These are phyloP conservation scores for Barnettozyma populi DNA, from an alignment of 805 yeast genomes.

Conservation along the genomic window DNA sequence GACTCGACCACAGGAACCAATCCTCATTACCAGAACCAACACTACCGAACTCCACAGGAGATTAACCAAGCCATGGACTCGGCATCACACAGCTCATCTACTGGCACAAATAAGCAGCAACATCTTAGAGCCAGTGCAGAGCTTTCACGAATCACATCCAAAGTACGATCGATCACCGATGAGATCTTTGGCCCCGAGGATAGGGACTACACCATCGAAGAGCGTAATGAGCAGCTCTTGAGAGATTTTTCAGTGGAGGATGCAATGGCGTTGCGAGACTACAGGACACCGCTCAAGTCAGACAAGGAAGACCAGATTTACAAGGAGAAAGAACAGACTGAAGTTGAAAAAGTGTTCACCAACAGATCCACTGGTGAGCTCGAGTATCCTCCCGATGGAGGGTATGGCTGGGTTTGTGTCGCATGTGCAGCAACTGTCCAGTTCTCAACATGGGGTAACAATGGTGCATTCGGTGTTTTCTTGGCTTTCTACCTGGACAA, in stretches of 20 bases:
- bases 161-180: background rate
- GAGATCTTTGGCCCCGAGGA: conserved; percentile 1
- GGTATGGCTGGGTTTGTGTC: conserved; percentile 63
- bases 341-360: conserved; percentile 29
- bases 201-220: conserved; percentile 3
- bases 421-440: conserved; percentile 45
- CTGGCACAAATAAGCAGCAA: background rate
- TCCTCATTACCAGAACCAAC: background rate
- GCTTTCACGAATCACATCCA: conserved; percentile 1
- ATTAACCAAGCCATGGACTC: background rate
- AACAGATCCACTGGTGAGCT: conserved; percentile 30
- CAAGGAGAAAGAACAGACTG: conserved; percentile 1
- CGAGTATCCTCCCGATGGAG: conserved; percentile 54
- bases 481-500: conserved; percentile 50
- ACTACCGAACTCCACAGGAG: background rate
- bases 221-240: conserved; percentile 10
- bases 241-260: conserved; percentile 10
- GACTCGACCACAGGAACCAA: background rate
- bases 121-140: background rate
- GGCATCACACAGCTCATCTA: no score
- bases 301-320: background rate
- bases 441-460: conserved; percentile 70
- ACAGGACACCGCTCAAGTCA: background rate
- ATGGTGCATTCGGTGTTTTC: conserved; percentile 52
- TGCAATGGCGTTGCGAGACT: conserved; percentile 4